These are phyloP conservation scores for Malassezia nana DNA, from an alignment of 1,284 basidiomycete species.

Conservation along the genomic window DNA sequence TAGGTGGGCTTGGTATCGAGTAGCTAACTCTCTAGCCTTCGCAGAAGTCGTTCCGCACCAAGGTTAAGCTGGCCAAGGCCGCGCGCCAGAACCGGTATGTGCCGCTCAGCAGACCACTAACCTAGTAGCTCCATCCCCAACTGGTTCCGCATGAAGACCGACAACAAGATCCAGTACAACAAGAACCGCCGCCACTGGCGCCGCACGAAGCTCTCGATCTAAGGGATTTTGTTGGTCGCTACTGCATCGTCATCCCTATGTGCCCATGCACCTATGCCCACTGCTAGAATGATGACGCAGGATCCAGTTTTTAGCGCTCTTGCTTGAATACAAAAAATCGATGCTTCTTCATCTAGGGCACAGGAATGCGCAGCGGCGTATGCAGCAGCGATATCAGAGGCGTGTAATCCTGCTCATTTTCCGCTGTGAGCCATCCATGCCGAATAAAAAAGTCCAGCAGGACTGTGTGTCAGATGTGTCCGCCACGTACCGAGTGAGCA, in stretches of 20 bases:
- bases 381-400: slow-evolving; percentile 7
- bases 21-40: slow-evolving; percentile 59
- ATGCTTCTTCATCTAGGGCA: background rate
- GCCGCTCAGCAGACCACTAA: slow-evolving; percentile 1
- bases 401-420: slow-evolving; percentile 7
- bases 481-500: slow-evolving; percentile 55
- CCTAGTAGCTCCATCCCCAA: slow-evolving; percentile 76
- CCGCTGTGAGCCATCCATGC: slow-evolving; percentile 61
- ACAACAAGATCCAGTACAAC: slow-evolving; percentile 78
- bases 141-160: slow-evolving; percentile 96
- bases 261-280: slow-evolving; percentile 5
- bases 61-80: slow-evolving; percentile 94
- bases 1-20: background rate
- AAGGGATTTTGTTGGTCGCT: slow-evolving; percentile 16
- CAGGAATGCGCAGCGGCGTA: slow-evolving; percentile 11
- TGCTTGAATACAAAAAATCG: slow-evolving; percentile 1
- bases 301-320: background rate
- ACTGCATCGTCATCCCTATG: slow-evolving; percentile 7
- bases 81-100: slow-evolving; percentile 79
- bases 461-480: slow-evolving; percentile 49
- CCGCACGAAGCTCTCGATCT: slow-evolving; percentile 47
- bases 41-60: slow-evolving; percentile 93
- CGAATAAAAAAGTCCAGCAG: slow-evolving; percentile 74
- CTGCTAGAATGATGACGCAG: slow-evolving; percentile 7
- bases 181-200: slow-evolving; percentile 46